These are phyloP conservation scores for Corynascus novoguineensis DNA, from an alignment of 495 filamentous ascomycete species.

Conservation along the genomic window DNA sequence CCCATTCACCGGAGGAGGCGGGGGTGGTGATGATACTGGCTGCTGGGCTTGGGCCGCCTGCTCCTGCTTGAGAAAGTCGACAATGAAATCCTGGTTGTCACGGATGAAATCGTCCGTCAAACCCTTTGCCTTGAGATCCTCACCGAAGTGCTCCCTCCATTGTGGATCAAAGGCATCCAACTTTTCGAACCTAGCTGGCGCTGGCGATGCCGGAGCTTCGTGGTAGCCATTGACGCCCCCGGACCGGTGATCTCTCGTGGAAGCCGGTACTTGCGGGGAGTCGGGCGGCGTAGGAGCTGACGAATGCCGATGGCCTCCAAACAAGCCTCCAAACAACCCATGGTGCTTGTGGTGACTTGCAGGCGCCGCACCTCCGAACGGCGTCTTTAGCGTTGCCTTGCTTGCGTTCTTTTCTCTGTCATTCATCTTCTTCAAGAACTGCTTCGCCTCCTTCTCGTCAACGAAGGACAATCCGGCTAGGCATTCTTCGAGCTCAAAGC, in stretches of 20 bases:
- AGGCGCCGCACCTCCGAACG: slow-evolving; percentile 60
- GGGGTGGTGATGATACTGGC: slow-evolving; percentile 51
- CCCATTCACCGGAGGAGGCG: slow-evolving; percentile 36
- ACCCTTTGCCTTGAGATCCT: slow-evolving; percentile 76
- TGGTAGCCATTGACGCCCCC: slow-evolving; percentile 38
- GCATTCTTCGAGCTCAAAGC: slow-evolving; percentile 90
- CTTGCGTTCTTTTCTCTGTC: slow-evolving; percentile 89
- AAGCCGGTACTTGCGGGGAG: slow-evolving; percentile 43
- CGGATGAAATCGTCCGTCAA: slow-evolving; percentile 89
- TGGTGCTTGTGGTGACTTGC: slow-evolving; percentile 39
- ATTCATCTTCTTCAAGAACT: slow-evolving; percentile 91
- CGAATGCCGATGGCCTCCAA: slow-evolving; percentile 64
- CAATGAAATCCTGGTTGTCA: slow-evolving; percentile 92
- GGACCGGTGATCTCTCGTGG: slow-evolving; percentile 47
- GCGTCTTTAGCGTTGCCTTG: slow-evolving; percentile 72
- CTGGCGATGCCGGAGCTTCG: slow-evolving; percentile 15
- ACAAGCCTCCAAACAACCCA: slow-evolving; percentile 57
- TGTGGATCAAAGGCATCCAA: slow-evolving; percentile 79
- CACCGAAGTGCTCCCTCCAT: slow-evolving; percentile 74
- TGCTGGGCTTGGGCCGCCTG: slow-evolving; percentile 51
- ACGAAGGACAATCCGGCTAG: slow-evolving; percentile 84
- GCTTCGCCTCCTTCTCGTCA: slow-evolving; percentile 93
- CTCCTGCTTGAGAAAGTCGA: slow-evolving; percentile 78
- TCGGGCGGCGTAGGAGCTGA: slow-evolving; percentile 54
- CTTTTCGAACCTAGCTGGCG: slow-evolving; percentile 51